These are phyloP conservation scores for Hydrangea macrophylla DNA, from an alignment of 148 eudicot species.

Conservation along the genomic window DNA sequence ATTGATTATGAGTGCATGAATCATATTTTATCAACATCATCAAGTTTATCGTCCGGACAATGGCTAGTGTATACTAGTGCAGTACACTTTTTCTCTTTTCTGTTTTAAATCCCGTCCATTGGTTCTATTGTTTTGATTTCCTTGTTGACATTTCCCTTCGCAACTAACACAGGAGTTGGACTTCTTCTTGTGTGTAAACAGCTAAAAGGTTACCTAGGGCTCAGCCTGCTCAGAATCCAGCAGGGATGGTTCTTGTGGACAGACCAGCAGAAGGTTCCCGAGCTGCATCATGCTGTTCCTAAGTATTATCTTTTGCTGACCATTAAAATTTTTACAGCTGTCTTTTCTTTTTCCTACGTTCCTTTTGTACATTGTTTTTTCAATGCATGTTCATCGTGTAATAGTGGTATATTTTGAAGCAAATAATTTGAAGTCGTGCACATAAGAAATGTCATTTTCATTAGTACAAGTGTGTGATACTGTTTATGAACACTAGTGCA, in stretches of 20 bases:
- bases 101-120: neutral
- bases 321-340: neutral
- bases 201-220: slow-evolving; percentile 87
- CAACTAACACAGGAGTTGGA: neutral
- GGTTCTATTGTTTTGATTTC: neutral
- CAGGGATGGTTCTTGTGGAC: slow-evolving; percentile 92
- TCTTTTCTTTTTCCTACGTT: neutral
- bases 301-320: slow-evolving; percentile 10
- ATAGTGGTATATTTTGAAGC: neutral
- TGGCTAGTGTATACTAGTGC: no score
- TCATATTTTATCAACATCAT: neutral
- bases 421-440: neutral
- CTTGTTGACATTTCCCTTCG: neutral
- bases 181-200: slow-evolving; percentile 23
- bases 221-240: slow-evolving; percentile 80
- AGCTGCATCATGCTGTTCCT: slow-evolving; percentile 73
- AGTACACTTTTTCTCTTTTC: neutral
- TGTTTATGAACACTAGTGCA: no score
- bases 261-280: slow-evolving; percentile 71
- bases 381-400: slow-evolving; percentile 4
- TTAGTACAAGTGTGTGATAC: neutral
- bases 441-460: neutral
- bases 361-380: neutral
- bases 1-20: neutral
- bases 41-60: neutral